Evolutionary conservation across 208 protist genomes (phyloP), one percentile per base, ranked within the genome.

Genomic region (Acanthamoeba lenticulata): DNA sequence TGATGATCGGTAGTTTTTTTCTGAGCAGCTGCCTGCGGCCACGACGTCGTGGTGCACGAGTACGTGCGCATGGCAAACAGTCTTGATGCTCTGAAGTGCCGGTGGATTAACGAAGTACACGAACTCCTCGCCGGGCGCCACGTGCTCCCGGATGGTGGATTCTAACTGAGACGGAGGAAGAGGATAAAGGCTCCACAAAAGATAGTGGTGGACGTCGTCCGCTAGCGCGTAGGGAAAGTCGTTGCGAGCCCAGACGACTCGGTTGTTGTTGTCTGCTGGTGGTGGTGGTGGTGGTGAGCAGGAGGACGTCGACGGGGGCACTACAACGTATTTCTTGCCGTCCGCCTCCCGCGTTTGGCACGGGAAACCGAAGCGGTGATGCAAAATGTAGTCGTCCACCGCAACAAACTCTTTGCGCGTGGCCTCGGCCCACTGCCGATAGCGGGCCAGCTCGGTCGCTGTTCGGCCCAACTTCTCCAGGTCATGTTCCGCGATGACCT

Each of bases 151-250:
- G 21, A 90, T 44, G 81, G 65, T 5, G 27, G 34, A 9, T 29
- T 57, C 47, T 29, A 90, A 9, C 36, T 65, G 81, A 11, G 32
- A 6, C 7, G 44, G 49, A 27, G 24, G 32, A 2, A 90, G 44
- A 0, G 44, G 49, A 7, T 67, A 11, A 0, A 90, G 81, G 49
- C 81, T 90, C 81, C 81, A 90, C 81, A 90, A 17, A 6, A 90
- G 81, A 17, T 38, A 45, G 19, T 90, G 81, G 34, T 29, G 21
- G 24, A 90, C 65, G 81, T 65, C 81, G 34, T 62, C 52, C 5
- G 21, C 81, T 4, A 90, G 49, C 0, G 81, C 81, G 34, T 90
- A 90, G 34, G 81, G 81, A 27, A 90, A 90, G 27, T 90, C 81
- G 81, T 90, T 90, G 9, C 17, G 7, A 6, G 52, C 81, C 49